Percentiles rank a stretch among this genome's conserved stretches.
phyloP scores from a whole-genome alignment of 2,329 filamentous ascomycete species.

The Aspergillus ustus region DNA sequence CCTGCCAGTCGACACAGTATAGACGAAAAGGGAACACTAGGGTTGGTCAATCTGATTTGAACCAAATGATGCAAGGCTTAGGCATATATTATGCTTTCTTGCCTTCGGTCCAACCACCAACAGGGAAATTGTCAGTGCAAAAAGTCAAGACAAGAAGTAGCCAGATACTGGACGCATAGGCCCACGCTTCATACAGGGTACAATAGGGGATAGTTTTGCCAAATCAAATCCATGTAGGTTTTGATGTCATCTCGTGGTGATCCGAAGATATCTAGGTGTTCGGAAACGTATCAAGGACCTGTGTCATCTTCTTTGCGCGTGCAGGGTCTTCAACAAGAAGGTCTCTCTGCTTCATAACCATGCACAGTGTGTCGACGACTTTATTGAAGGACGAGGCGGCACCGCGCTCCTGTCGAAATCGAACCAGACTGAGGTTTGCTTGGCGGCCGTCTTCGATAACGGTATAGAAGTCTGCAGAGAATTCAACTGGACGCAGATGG shows the following conservation, averaged over 20 bases:
- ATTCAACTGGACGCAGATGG: conserved; percentile 82
- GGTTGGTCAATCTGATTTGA: not conserved
- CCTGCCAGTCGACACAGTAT: not conserved
- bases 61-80: not conserved
- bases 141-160: not conserved
- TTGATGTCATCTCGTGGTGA: not conserved
- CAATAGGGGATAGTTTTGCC: not conserved
- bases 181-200: not conserved
- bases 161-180: not conserved
- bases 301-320: conserved; percentile 71
- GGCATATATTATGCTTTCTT: not conserved
- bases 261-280: conserved; percentile 5
- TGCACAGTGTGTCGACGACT: conserved; percentile 76
- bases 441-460: conserved; percentile 83
- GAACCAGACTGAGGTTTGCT: conserved; percentile 76
- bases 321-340: conserved; percentile 71
- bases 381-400: conserved; percentile 87
- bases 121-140: not conserved
- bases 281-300: conserved; percentile 37
- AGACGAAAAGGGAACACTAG: not conserved
- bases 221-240: not conserved
- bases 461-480: conserved; percentile 85
- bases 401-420: conserved; percentile 89
- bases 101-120: not conserved
- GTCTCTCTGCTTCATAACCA: conserved; percentile 67